Conservation (phyloP, 768 basidiomycete genomes). For the Pleurotus eryngii region DNA sequence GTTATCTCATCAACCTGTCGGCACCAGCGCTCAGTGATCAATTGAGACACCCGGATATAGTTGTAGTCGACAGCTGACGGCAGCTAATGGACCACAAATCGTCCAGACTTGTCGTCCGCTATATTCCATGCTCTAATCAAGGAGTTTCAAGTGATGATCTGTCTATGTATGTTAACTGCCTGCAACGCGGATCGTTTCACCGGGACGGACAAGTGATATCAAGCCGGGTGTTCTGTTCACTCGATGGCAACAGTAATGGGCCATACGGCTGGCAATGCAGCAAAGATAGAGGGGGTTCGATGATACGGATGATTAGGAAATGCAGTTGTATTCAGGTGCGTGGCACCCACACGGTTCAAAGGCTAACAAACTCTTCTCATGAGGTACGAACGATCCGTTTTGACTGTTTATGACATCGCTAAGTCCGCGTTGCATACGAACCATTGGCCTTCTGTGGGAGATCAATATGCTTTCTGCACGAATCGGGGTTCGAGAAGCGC, state of each 20-base stretch:
- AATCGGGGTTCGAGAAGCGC: conserved; percentile 4
- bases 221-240: conserved; percentile 5
- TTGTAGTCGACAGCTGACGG: background rate
- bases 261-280: background rate
- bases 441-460: background rate
- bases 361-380: background rate
- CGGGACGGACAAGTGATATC: background rate
- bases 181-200: background rate
- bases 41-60: conserved; percentile 1
- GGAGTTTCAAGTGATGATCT: background rate
- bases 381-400: conserved; percentile 2
- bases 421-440: background rate
- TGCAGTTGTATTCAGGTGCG: background rate
- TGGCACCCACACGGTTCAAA: conserved; percentile 5
- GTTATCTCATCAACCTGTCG: background rate
- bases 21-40: background rate
- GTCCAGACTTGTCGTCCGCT: background rate
- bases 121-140: no score
- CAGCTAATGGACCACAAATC: background rate
- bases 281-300: background rate
- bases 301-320: background rate
- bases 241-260: no score
- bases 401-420: conserved; percentile 8
- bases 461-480: background rate
- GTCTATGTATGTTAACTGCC: background rate